phyloP scores from a whole-genome alignment of 768 basidiomycete genomes.

The Mycena galopus region DNA sequence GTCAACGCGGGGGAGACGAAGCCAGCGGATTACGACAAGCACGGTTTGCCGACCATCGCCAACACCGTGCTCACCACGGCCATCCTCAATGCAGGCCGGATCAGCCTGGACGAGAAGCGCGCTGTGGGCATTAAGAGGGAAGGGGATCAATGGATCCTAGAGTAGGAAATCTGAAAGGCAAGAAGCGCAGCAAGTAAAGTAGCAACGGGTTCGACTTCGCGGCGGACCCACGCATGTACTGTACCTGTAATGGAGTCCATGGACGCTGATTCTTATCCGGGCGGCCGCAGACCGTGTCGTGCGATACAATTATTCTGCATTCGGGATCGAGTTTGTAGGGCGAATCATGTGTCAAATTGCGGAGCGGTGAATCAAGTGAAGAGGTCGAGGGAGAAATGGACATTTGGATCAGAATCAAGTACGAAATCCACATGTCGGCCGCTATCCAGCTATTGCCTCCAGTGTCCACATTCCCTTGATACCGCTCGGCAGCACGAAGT shows the following conservation, averaged over 20 bases:
- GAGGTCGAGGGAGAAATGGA: slow-evolving; percentile 38
- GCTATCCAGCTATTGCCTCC: slow-evolving; percentile 33
- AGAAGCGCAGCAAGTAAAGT: slow-evolving; percentile 25
- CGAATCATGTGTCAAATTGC: slow-evolving; percentile 26
- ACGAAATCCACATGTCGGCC: slow-evolving; percentile 32
- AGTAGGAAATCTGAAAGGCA: slow-evolving; percentile 55
- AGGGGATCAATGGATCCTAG: slow-evolving; percentile 74
- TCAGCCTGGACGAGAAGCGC: slow-evolving; percentile 91
- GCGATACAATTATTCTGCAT: slow-evolving; percentile 11
- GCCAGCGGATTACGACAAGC: slow-evolving; percentile 81
- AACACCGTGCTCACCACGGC: slow-evolving; percentile 91
- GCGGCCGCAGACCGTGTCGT: background rate
- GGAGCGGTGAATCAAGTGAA: slow-evolving; percentile 34
- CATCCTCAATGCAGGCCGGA: slow-evolving; percentile 91
- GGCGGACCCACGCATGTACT: slow-evolving; percentile 23
- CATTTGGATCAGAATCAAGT: slow-evolving; percentile 29
- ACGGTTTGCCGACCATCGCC: slow-evolving; percentile 88
- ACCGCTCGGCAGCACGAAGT: slow-evolving; percentile 26
- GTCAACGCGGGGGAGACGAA: slow-evolving; percentile 80
- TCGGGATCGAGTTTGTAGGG: background rate
- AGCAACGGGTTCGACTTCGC: slow-evolving; percentile 2
- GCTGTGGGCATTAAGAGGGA: slow-evolving; percentile 82
- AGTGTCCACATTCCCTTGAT: slow-evolving; percentile 25
- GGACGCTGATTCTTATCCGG: slow-evolving; percentile 25
- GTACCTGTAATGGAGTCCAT: background rate